Percentiles rank a stretch among this genome's conserved stretches.
Conservation (phyloP, 73 alveolate genomes). For the Paramecium octaurelia region DNA sequence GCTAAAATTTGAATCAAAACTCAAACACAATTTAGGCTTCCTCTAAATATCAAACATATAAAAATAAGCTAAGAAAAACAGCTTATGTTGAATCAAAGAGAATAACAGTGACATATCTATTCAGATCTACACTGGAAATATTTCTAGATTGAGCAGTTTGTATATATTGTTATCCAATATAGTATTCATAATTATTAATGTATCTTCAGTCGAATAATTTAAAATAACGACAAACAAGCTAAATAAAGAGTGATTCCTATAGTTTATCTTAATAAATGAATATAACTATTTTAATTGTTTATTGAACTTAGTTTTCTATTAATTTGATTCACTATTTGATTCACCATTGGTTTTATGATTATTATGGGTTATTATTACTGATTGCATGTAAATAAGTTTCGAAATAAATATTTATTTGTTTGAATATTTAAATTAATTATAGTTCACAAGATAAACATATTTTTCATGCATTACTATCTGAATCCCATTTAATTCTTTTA, state of each 20-base stretch:
- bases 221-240: not conserved
- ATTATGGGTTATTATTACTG: not conserved
- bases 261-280: not conserved
- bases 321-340: not conserved
- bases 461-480: conserved; percentile 12
- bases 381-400: not conserved
- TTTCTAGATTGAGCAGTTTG: not conserved
- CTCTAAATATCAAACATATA: not conserved
- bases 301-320: not conserved
- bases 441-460: not conserved
- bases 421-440: not conserved
- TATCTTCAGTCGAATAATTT: not conserved
- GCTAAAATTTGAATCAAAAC: not conserved
- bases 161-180: not conserved
- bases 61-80: not conserved
- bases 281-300: not conserved
- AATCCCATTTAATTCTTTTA: not conserved
- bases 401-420: not conserved
- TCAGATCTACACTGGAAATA: not conserved
- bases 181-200: not conserved
- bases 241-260: not conserved
- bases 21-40: not conserved
- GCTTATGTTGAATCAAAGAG: not conserved
- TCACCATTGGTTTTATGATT: not conserved
- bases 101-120: not conserved